Evolutionary conservation across 768 basidiomycete species (phyloP).

Genomic region (Suillus variegatus): DNA sequence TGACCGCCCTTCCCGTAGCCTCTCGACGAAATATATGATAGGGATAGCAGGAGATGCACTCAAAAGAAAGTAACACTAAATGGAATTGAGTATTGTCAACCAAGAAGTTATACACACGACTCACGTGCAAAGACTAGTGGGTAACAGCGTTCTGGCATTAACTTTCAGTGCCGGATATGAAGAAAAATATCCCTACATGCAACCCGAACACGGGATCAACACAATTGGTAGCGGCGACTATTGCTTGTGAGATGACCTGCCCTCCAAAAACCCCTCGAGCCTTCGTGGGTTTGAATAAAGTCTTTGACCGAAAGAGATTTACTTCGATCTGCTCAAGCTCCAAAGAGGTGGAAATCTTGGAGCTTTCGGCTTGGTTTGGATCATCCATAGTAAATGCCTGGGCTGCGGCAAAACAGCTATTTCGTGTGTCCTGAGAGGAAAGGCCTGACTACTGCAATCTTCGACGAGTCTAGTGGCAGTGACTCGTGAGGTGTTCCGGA

Average conservation of each 20-base stretch:
- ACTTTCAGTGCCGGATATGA: neutral
- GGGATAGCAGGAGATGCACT: constrained; percentile 73
- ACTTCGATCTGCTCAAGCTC: constrained; percentile 79
- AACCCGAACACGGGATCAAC: constrained; percentile 65
- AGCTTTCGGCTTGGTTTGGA: constrained; percentile 57
- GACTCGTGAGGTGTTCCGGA: neutral
- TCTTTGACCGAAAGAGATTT: constrained; percentile 78
- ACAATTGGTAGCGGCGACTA: constrained; percentile 78
- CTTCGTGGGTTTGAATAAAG: constrained; percentile 59
- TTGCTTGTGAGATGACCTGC: constrained; percentile 87
- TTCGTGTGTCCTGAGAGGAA: neutral
- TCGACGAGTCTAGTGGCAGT: neutral
- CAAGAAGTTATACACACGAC: constrained; percentile 23
- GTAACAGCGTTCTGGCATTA: neutral
- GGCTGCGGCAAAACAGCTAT: neutral
- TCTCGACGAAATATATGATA: constrained; percentile 78
- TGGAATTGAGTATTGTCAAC: constrained; percentile 8
- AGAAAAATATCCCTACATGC: constrained; percentile 58
- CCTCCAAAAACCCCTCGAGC: constrained; percentile 84
- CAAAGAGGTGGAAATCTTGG: constrained; percentile 69
- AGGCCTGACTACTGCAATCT: neutral
- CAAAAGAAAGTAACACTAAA: constrained; percentile 79
- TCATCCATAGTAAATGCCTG: constrained; percentile 30
- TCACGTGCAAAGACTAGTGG: constrained; percentile 67
- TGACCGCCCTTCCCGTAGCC: constrained; percentile 71